Evolutionary conservation across 345 rosid species (phyloP), one percentile per base, ranked within the genome.

Genomic region (Populus euphratica): DNA sequence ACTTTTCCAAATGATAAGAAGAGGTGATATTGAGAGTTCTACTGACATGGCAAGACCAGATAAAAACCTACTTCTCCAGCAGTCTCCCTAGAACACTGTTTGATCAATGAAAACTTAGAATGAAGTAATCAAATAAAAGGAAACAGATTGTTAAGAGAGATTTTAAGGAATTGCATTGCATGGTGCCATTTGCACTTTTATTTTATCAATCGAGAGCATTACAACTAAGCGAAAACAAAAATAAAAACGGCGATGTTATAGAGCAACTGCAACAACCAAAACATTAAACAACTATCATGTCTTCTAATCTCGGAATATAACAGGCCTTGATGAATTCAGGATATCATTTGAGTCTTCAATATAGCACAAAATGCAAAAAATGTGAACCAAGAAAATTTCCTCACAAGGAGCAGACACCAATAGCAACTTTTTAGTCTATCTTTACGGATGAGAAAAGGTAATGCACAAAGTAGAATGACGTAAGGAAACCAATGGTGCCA

Each of bases 391-490:
- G 62, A 35, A 35, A 59, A 66, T 64, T 64, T 52, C 72, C 73
- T 44, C 65, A 72, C 63, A 39, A n/a, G 61, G 72, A 66, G 81
- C 70, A 50, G 50, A 12, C 52, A 65, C 21, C 21, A 7, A 41
- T 29, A 6, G 33, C 74, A 36, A 31, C 14, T 3, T 52, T 70
- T 81, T 86, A 90, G 80, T 92, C 97, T 76, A 92, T 92, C 90
- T 89, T 92, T 69, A 89, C 94, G 3, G 94, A 92, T 12, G 97
- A 89, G 86, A 90, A 92, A 69, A 92, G 97, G 83, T 89, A 92
- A 72, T 92, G 94, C 68, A 92, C 97, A 56, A 92, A 92, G 85
- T 86, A 90, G 82, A 92, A 92, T 18, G 97, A 92, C 33, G 82
- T 80, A 27, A 90, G 91, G 91, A 92, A 89, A 76, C 97, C 97